These are phyloP conservation scores for Volvox carteri DNA, from an alignment of 163 green algal species.

Conservation along the genomic window DNA sequence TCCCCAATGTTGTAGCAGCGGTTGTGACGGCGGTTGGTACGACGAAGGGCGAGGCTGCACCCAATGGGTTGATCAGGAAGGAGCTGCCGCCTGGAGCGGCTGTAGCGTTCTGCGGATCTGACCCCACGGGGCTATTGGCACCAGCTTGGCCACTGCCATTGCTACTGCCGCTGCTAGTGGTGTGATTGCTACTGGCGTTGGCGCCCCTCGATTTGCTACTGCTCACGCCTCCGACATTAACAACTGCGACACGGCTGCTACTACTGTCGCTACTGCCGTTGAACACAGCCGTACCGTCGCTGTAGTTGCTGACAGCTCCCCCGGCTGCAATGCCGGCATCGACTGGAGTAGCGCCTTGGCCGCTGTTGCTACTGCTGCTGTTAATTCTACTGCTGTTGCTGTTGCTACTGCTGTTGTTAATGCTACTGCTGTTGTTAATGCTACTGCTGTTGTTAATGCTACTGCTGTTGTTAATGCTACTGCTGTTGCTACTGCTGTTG, in stretches of 20 bases:
- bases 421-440: background rate
- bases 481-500: background rate
- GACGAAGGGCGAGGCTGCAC: background rate
- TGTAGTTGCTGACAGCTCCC: background rate
- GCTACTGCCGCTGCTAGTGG: background rate
- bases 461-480: background rate
- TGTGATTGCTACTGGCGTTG: background rate
- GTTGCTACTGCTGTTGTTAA: background rate
- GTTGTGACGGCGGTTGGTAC: background rate
- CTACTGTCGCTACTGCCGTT: background rate
- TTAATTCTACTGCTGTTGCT: background rate
- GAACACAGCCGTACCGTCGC: background rate
- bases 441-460: background rate
- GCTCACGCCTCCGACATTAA: background rate
- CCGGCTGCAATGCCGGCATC: background rate
- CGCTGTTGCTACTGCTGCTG: background rate
- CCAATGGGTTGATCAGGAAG: slow-evolving; percentile 13
- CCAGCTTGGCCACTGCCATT: too few relatives aligned
- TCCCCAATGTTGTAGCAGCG: background rate
- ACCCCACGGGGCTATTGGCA: too few relatives aligned
- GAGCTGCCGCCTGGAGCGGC: background rate
- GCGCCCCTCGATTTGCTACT: background rate
- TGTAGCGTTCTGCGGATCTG: background rate
- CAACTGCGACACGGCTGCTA: background rate
- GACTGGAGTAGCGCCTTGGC: background rate